Conservation (phyloP, 345 rosid species). For the Theobroma cacao region DNA sequence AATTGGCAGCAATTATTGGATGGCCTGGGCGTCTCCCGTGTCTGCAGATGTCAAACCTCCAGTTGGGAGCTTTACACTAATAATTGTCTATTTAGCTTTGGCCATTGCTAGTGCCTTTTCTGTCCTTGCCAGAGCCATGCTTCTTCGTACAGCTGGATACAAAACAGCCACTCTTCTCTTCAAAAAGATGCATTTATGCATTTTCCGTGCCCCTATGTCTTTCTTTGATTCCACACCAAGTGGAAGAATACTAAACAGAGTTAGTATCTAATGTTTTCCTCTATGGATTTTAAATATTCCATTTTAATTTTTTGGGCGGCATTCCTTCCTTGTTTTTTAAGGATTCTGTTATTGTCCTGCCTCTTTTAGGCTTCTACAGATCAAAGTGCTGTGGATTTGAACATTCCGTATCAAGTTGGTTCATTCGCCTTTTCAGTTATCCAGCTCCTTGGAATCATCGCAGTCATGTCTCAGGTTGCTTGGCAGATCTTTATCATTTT, state of each 20-base stretch:
- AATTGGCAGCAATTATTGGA: constrained; percentile 86
- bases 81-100: constrained; percentile 54
- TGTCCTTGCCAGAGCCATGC: constrained; percentile 47
- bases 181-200: constrained; percentile 59
- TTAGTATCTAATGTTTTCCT: constrained; percentile 18
- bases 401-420: constrained; percentile 45
- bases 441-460: constrained; percentile 64
- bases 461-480: constrained; percentile 76
- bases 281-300: neutral
- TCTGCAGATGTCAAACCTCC: constrained; percentile 50
- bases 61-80: constrained; percentile 42
- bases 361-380: constrained; percentile 72
- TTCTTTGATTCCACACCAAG: constrained; percentile 88
- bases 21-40: constrained; percentile 79
- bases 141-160: constrained; percentile 57
- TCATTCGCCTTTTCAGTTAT: constrained; percentile 46
- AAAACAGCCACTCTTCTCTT: constrained; percentile 71
- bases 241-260: constrained; percentile 71
- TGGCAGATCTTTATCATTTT: constrained; percentile 78
- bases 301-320: neutral
- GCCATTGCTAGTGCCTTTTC: constrained; percentile 61
- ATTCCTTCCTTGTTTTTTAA: neutral
- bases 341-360: neutral
- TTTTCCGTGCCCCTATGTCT: constrained; percentile 76
- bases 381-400: constrained; percentile 62